These are phyloP conservation scores for Paramyrothecium sp. DNA, from an alignment of 2,329 filamentous ascomycete species.

Conservation along the genomic window DNA sequence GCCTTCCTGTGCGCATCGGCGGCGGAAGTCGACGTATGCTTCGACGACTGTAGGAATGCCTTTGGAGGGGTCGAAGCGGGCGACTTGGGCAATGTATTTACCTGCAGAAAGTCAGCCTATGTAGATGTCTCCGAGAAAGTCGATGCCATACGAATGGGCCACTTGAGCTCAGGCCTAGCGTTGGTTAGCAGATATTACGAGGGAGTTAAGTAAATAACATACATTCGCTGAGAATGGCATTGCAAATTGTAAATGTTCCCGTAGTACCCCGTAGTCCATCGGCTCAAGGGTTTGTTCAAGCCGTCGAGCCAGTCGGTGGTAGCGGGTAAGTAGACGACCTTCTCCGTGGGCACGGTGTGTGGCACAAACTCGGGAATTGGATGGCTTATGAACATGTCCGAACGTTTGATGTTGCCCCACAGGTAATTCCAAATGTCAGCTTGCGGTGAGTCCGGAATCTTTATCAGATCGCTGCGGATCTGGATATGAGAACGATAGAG, in stretches of 20 bases:
- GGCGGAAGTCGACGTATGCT: conserved; percentile 71
- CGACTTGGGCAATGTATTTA: conserved; percentile 77
- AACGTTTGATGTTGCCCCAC: conserved; percentile 67
- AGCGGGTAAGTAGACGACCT: conserved; percentile 74
- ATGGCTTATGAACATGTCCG: conserved; percentile 80
- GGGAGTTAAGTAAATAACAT: conserved; percentile 3
- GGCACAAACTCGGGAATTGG: conserved; percentile 77
- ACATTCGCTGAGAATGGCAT: conserved; percentile 58
- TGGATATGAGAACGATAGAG: conserved; percentile 84
- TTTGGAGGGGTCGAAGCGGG: conserved; percentile 81
- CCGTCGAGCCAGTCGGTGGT: conserved; percentile 85
- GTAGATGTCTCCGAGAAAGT: neutral
- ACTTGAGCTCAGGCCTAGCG: conserved; percentile 47
- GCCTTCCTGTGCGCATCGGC: conserved; percentile 52
- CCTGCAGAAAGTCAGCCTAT: conserved; percentile 32
- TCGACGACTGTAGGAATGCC: conserved; percentile 77
- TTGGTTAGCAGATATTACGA: conserved; percentile 3
- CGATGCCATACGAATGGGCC: conserved; percentile 45
- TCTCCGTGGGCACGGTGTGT: conserved; percentile 60
- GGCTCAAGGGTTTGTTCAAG: conserved; percentile 70
- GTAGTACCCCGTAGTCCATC: conserved; percentile 73
- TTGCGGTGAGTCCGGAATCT: conserved; percentile 62
- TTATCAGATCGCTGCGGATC: conserved; percentile 71
- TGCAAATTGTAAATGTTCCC: conserved; percentile 68
- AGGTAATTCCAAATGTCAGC: conserved; percentile 73